Base-by-base conservation (phyloP, 148 eudicot species). In the Heliosperma pusillum region DNA sequence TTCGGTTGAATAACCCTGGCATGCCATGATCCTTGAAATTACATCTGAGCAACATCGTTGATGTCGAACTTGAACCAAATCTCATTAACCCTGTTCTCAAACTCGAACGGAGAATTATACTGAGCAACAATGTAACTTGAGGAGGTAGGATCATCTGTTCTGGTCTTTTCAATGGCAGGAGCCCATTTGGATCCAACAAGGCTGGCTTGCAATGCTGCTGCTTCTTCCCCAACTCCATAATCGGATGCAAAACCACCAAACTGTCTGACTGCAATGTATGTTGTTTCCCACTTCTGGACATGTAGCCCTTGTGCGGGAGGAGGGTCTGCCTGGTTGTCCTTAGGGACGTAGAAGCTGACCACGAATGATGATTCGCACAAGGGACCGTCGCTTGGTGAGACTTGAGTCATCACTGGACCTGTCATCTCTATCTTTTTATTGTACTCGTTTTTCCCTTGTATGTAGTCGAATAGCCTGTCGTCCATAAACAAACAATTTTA, bases 41-140 rank as follows among this genome's bases (percentile, higher is more conserved):
- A n/a, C 3, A 67, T 50, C 4, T 71, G 77, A 70, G 57, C 59
- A 77, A 44, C 86, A 75, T 83, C 70, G 52, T 82, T 82, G 78
- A 83, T 68, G 42, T 83, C 78, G 77, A 93, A 90, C 25, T 55
- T 77, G n/a, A 93, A 50, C 98, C 97, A 93, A 27, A 93, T 93
- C 89, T 93, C 98, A 70, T 93, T 93, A 20, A 93, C 95, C 80
- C 98, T 78, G 71, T 78, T 56, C 64, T 79, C 76, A 75, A 88
- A 88, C 85, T 93, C 98, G 24, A 93, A 93, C 0, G 98, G 98
- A 0, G 98, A 91, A 79, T 93, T 93, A 70, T 91, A 93, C 80
- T 88, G 93, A 4, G 97, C 95, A n/a, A 93, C 97, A 9, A 73
- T 85, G 60, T 91, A 93, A 27, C 65, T 62, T 0, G 89, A 69